Base-by-base conservation (phyloP, 345 rosid genomes). In the Camelina hispida region DNA sequence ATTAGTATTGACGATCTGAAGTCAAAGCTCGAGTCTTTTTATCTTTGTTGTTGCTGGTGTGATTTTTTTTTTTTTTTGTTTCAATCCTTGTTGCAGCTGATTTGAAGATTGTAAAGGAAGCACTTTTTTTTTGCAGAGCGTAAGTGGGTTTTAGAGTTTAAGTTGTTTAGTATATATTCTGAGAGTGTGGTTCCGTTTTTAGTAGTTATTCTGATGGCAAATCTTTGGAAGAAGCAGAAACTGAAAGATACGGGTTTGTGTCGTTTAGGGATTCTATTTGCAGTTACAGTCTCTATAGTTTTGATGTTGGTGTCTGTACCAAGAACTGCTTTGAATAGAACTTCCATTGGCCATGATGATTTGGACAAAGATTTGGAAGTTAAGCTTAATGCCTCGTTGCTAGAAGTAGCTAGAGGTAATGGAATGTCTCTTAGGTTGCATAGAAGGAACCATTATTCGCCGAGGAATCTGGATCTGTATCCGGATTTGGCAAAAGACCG, bases 401-500 rank as follows among this genome's bases (percentile, higher is more conserved):
- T 83, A 28, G 79, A 54, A 57, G 85, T 92, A 32, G 97, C 96
- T 60, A 84, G 75, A 61, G 87, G 79, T 73, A 89, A 79, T 72
- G 51, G 66, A 37, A 72, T 93, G 69, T 93, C 97, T 2, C 54
- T 84, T 70, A 79, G 43, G 70, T 79, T 95, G 83, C 89, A 88
- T 52, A 83, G 64, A 83, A 77, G 68, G 73, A 95, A 93, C 79
- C 78, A 11, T 61, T 76, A 82, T 55, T 90, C 90, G 4, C 97
- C 98, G 0, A 90, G 88, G 71, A 93, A 95, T 68, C 22, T 56
- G 42, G 89, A 93, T 82, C 76, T 87, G 22, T 90, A 72, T 71
- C 98, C 99, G 2, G 66, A 68, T 50, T 74, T 95, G 79, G 88
- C 89, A 0, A 83, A 88, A 71, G 86, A 87, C 79, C 91, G 71